Conservation (phyloP, 805 yeast species). For the Wickerhamomyces alni region DNA sequence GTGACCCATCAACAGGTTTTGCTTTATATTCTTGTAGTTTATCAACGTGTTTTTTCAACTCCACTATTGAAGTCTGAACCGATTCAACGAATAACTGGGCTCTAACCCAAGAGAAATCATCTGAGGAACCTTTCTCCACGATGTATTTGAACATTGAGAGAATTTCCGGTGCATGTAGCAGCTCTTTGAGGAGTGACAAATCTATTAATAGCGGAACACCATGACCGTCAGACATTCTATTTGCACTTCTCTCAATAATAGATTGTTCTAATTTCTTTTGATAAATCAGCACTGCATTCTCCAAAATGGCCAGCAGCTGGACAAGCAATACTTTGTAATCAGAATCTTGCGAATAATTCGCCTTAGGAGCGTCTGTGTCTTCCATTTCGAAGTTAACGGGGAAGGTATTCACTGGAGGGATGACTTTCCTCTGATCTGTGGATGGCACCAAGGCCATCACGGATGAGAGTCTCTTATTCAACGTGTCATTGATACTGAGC, state of each 20-base stretch:
- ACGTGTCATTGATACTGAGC: constrained; percentile 9
- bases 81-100: constrained; percentile 21
- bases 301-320: constrained; percentile 13
- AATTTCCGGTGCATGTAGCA: constrained; percentile 27
- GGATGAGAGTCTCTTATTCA: constrained; percentile 5
- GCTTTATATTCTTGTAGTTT: constrained; percentile 22
- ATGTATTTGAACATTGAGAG: constrained; percentile 30
- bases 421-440: constrained; percentile 12
- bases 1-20: constrained; percentile 12
- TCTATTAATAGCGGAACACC: constrained; percentile 25
- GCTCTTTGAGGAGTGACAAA: constrained; percentile 23
- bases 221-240: constrained; percentile 25
- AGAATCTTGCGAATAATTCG: constrained; percentile 2
- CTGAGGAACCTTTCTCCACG: constrained; percentile 20
- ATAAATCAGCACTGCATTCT: constrained; percentile 25
- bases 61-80: constrained; percentile 19
- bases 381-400: constrained; percentile 18
- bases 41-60: constrained; percentile 17
- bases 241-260: constrained; percentile 24
- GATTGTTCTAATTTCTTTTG: constrained; percentile 25
- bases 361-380: constrained; percentile 14
- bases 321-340: constrained; percentile 7
- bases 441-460: constrained; percentile 1
- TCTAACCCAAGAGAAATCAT: constrained; percentile 23
- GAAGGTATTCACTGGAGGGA: constrained; percentile 12